A percentile compares a stretch with the other conserved stretches of the same genome.
Evolutionary conservation across 1,284 basidiomycete genomes (phyloP).

Genomic region (Heterobasidion annosum): DNA sequence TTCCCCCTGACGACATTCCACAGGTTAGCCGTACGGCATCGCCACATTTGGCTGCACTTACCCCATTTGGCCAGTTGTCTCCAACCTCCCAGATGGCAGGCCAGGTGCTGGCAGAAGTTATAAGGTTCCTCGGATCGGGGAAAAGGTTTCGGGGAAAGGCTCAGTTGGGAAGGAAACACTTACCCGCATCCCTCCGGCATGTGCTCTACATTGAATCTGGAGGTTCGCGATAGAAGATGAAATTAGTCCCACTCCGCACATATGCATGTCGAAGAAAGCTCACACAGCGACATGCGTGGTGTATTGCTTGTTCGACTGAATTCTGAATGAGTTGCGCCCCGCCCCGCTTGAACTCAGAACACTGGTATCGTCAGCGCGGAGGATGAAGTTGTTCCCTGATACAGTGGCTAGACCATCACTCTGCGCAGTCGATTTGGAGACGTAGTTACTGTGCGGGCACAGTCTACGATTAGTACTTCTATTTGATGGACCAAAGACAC

Average conservation of each 20-base stretch:
- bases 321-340: constrained; percentile 52
- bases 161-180: constrained; percentile 12
- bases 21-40: neutral
- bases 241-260: neutral
- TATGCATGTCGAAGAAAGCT: constrained; percentile 13
- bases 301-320: constrained; percentile 42
- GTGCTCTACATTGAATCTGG: constrained; percentile 43
- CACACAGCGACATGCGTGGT: constrained; percentile 50
- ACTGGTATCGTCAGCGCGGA: constrained; percentile 44
- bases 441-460: constrained; percentile 21
- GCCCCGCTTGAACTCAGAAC: constrained; percentile 33
- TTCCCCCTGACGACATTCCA: constrained; percentile 39
- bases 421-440: constrained; percentile 19
- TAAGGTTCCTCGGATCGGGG: constrained; percentile 2
- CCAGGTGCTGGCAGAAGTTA: constrained; percentile 20
- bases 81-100: constrained; percentile 30
- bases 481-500: constrained; percentile 10
- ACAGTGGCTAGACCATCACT: constrained; percentile 21
- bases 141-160: neutral
- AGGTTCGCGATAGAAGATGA: neutral
- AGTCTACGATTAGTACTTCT: neutral
- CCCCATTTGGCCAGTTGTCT: constrained; percentile 22
- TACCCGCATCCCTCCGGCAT: constrained; percentile 62
- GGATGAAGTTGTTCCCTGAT: constrained; percentile 16
- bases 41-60: constrained; percentile 11